phyloP scores from a whole-genome alignment of 2,329 filamentous ascomycete species.

The Xylariomycetidae sp. region DNA sequence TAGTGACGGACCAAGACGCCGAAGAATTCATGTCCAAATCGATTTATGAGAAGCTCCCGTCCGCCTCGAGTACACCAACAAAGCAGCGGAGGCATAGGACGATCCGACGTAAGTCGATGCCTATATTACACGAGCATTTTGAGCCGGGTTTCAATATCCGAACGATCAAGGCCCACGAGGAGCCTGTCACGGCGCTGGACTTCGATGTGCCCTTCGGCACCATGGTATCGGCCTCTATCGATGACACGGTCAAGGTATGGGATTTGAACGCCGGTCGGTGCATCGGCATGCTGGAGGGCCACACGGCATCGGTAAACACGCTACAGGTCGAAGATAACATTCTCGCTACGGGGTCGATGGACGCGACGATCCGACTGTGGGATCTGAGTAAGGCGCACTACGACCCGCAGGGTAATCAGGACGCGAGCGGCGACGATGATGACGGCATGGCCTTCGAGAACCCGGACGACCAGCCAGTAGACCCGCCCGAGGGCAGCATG shows the following conservation, averaged over 20 bases:
- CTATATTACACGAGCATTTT: slow-evolving; percentile 92
- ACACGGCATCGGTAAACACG: slow-evolving; percentile 87
- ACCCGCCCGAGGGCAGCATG: slow-evolving; percentile 74
- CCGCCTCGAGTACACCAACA: slow-evolving; percentile 42
- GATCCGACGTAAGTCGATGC: slow-evolving; percentile 77
- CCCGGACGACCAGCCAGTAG: slow-evolving; percentile 61
- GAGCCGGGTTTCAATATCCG: slow-evolving; percentile 83
- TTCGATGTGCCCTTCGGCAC: slow-evolving; percentile 98
- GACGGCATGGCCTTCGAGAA: slow-evolving; percentile 71
- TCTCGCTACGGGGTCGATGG: slow-evolving; percentile 88
- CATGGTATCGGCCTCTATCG: slow-evolving; percentile 84
- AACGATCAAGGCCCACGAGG: slow-evolving; percentile 82
- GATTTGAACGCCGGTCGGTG: slow-evolving; percentile 91
- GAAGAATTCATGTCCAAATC: slow-evolving; percentile 92
- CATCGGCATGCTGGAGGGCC: slow-evolving; percentile 86
- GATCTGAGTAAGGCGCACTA: slow-evolving; percentile 87
- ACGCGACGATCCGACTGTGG: slow-evolving; percentile 92
- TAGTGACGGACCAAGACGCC: slow-evolving; percentile 46
- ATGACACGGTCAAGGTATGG: slow-evolving; percentile 94
- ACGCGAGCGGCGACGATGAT: slow-evolving; percentile 56
- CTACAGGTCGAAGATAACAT: slow-evolving; percentile 95
- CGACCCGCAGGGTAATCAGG: slow-evolving; percentile 61
- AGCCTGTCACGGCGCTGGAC: slow-evolving; percentile 84
- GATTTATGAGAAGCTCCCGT: slow-evolving; percentile 87
- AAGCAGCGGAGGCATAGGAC: slow-evolving; percentile 50